These are phyloP conservation scores for Penicillium aurantiogriseum DNA, from an alignment of 2,329 filamentous ascomycete genomes.

Conservation along the genomic window DNA sequence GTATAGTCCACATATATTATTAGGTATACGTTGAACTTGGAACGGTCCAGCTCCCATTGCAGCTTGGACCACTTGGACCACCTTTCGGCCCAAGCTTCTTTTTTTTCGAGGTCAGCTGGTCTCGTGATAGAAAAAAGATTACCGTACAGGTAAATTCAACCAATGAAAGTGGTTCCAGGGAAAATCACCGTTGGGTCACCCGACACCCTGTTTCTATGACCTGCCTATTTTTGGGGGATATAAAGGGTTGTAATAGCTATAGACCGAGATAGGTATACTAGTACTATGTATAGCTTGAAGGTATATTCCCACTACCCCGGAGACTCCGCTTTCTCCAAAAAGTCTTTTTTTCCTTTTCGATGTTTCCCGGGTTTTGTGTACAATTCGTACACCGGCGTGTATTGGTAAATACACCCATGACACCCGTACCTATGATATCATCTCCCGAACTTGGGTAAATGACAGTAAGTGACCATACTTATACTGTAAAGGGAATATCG, in stretches of 20 bases:
- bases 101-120: conserved; percentile 23
- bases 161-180: conserved; percentile 32
- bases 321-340: conserved; percentile 11
- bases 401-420: conserved; percentile 1
- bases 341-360: background rate
- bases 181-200: conserved; percentile 43
- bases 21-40: background rate
- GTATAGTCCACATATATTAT: background rate
- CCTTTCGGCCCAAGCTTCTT: conserved; percentile 22
- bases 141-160: conserved; percentile 4
- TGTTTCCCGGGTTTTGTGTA: background rate
- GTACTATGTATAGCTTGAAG: conserved; percentile 5
- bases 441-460: conserved; percentile 2
- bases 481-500: background rate
- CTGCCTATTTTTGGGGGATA: background rate
- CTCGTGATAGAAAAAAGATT: conserved; percentile 18
- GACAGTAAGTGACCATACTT: conserved; percentile 5
- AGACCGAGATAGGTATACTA: background rate
- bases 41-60: conserved; percentile 11
- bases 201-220: conserved; percentile 25
- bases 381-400: conserved; percentile 1
- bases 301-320: conserved; percentile 3
- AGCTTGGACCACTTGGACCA: conserved; percentile 13
- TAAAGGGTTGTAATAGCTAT: background rate
- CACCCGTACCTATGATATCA: conserved; percentile 14